These are phyloP conservation scores for Huntiella omanensis DNA, from an alignment of 2,329 filamentous ascomycete genomes.

Conservation along the genomic window DNA sequence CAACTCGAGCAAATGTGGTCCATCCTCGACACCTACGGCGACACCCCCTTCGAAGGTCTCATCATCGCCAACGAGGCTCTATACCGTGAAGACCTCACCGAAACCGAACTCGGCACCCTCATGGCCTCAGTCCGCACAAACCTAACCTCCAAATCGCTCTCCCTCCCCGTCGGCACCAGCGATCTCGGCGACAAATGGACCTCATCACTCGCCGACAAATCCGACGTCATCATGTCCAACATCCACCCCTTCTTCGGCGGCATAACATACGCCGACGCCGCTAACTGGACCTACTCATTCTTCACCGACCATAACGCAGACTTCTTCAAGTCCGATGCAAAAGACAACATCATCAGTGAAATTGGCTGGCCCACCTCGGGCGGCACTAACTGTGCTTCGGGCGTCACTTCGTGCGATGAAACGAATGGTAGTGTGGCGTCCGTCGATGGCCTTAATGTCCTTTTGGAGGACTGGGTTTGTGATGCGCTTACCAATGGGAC, in stretches of 20 bases:
- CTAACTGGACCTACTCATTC: constrained; percentile 67
- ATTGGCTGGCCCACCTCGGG: constrained; percentile 80
- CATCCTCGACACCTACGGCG: constrained; percentile 52
- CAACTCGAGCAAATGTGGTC: constrained; percentile 73
- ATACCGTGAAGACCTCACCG: constrained; percentile 57
- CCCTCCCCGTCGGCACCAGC: constrained; percentile 65
- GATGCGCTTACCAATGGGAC: constrained; percentile 61
- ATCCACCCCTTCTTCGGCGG: constrained; percentile 93
- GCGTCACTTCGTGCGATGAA: constrained; percentile 31
- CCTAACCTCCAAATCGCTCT: constrained; percentile 44
- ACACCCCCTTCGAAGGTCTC: constrained; percentile 56
- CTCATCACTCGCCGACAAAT: constrained; percentile 42
- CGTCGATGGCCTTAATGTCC: constrained; percentile 62
- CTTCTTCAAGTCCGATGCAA: constrained; percentile 42
- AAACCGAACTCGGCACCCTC: constrained; percentile 40
- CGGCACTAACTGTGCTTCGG: constrained; percentile 48
- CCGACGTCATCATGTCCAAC: constrained; percentile 89
- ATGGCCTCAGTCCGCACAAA: constrained; percentile 54
- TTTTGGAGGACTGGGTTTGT: constrained; percentile 76
- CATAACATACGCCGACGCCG: constrained; percentile 45
- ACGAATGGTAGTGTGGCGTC: constrained; percentile 55
- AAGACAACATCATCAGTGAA: constrained; percentile 68
- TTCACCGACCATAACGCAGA: constrained; percentile 52
- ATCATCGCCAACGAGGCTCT: constrained; percentile 70
- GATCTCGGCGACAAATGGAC: constrained; percentile 86